Conservation (phyloP, 768 basidiomycete species). For the Tulasnella sp. region DNA sequence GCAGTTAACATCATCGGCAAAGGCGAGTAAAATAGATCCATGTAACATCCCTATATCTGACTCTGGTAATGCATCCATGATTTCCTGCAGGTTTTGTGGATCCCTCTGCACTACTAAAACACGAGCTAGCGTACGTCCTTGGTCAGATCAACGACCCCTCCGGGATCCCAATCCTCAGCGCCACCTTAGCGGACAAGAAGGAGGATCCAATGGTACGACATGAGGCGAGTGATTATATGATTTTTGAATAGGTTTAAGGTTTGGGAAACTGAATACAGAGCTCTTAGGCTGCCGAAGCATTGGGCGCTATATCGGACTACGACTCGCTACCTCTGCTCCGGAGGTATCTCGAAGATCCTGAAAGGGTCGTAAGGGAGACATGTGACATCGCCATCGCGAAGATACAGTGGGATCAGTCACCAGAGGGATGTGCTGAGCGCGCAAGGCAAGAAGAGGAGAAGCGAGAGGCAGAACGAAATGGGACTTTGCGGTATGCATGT, state of each 20-base stretch:
- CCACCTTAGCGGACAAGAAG: slow-evolving; percentile 52
- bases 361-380: slow-evolving; percentile 79
- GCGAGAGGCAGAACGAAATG: slow-evolving; percentile 23
- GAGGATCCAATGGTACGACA: slow-evolving; percentile 97
- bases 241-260: neutral
- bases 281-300: slow-evolving; percentile 86
- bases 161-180: slow-evolving; percentile 71
- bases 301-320: slow-evolving; percentile 79
- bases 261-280: neutral
- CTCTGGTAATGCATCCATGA: slow-evolving; percentile 1
- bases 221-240: slow-evolving; percentile 48
- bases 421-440: slow-evolving; percentile 21
- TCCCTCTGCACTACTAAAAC: slow-evolving; percentile 82
- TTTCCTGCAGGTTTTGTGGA: slow-evolving; percentile 65
- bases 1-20: slow-evolving; percentile 78
- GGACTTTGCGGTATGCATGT: slow-evolving; percentile 48
- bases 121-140: slow-evolving; percentile 94
- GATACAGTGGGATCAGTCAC: slow-evolving; percentile 69
- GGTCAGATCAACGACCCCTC: slow-evolving; percentile 72
- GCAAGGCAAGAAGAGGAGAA: slow-evolving; percentile 26
- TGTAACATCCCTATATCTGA: neutral
- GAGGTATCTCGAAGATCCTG: slow-evolving; percentile 59
- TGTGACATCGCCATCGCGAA: slow-evolving; percentile 95
- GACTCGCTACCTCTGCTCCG: slow-evolving; percentile 57
- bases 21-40: slow-evolving; percentile 50